Percentiles rank a stretch among this genome's conserved stretches.
These are phyloP conservation scores for Leccinum uliginosum DNA, from an alignment of 768 basidiomycete genomes.

Conservation along the genomic window DNA sequence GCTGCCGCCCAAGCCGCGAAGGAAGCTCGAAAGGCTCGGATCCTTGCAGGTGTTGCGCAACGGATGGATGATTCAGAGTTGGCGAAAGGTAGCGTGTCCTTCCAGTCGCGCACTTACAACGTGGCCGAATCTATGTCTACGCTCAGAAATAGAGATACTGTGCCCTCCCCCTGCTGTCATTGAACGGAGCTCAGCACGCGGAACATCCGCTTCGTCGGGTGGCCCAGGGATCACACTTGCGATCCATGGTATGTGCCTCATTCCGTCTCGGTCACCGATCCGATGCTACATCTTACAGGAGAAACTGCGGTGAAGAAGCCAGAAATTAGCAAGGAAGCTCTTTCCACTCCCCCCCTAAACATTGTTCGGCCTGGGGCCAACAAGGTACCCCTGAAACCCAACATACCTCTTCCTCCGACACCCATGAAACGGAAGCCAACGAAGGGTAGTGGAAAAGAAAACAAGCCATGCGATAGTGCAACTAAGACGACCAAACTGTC, in stretches of 20 bases:
- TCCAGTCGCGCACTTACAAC: background rate
- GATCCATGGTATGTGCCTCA: constrained; percentile 5
- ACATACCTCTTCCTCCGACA: background rate
- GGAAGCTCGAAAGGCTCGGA: background rate
- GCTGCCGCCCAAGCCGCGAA: constrained; percentile 2
- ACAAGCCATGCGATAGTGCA: constrained; percentile 1
- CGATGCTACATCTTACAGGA: background rate
- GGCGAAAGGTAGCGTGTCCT: constrained; percentile 4
- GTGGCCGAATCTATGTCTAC: background rate
- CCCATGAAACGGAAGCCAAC: background rate
- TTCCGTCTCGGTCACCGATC: background rate
- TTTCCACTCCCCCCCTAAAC: background rate
- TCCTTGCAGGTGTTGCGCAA: background rate
- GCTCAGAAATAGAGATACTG: background rate
- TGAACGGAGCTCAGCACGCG: background rate
- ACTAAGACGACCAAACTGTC: constrained; percentile 2
- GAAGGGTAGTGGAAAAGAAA: constrained; percentile 16
- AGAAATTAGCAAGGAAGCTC: background rate
- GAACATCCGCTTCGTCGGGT: background rate
- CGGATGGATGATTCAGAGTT: background rate
- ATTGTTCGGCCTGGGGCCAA: constrained; percentile 6
- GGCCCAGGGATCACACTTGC: background rate
- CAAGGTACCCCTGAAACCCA: constrained; percentile 4
- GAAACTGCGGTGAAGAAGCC: constrained; percentile 2
- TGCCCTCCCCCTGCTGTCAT: background rate